Base-by-base conservation (phyloP, 148 eudicot genomes). In the Diospyros lotus region DNA sequence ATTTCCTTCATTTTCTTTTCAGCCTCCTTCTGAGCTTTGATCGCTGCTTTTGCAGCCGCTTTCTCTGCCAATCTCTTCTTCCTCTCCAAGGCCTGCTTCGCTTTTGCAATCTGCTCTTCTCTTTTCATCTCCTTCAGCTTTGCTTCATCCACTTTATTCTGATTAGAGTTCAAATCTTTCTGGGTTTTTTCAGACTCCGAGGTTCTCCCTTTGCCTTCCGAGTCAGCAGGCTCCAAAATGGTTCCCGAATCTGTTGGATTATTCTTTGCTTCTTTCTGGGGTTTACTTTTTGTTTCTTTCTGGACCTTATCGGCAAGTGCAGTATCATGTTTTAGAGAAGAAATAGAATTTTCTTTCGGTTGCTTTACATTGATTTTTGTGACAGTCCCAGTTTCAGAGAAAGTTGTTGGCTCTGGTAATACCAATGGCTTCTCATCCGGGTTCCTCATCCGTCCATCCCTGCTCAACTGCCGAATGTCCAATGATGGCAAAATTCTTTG, bases 51-150 rank as follows among this genome's bases (percentile, higher is more conserved):
- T 6, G 91, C 89, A 7, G 94, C 94, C 6, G 92, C 88, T 89
- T 91, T 94, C 82, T 90, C 98, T 3, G 91, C 90, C 83, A 82
- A 74, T 81, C 89, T 92, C 83, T 85, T 92, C 94, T 92, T 94
- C 82, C 98, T 89, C 79, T 90, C 97, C 82, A 86, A 65, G 14
- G 98, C 97, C 60, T 77, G 89, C 73, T 83, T 86, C 70, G 89
- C 90, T 66, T 94, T 94, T 68, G 82, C 96, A 63, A 84, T 83
- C 81, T 92, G 97, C 76, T 92, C 94, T 69, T 92, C 92, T 80
- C 90, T 87, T 76, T 77, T 90, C 75, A 80, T 77, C 85, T 89
- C 93, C 80, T 87, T 94, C 79, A 90, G 10, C 79, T 87, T 90
- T 4, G 59, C 80, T 75, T 83, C 83, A 76, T 90, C 96, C 46